Conservation (phyloP, 805 yeast species). For the Nakazawaea holstii region DNA sequence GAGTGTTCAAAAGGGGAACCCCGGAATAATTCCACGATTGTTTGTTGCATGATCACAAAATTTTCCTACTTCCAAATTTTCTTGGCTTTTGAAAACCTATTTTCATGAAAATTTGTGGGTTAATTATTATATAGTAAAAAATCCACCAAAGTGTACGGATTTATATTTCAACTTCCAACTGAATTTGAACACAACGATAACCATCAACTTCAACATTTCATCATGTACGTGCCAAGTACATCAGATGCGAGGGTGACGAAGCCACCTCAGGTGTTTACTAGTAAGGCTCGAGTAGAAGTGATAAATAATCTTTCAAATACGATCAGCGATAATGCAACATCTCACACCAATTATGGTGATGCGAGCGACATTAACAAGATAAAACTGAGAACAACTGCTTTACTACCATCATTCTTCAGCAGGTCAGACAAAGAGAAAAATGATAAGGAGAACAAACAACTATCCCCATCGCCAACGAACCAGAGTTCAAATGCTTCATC, state of each 20-base stretch:
- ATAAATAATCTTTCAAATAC: conserved; percentile 14
- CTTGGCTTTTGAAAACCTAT: background rate
- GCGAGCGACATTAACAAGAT: background rate
- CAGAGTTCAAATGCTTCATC: conserved; percentile 5
- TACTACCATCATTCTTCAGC: conserved; percentile 3
- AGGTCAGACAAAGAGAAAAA: conserved; percentile 1
- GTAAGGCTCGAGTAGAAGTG: conserved; percentile 20
- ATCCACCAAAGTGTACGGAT: too few relatives aligned
- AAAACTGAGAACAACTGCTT: conserved; percentile 1
- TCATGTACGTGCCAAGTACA: conserved; percentile 9
- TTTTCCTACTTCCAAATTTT: background rate
- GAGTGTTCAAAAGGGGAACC: background rate
- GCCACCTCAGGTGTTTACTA: conserved; percentile 19
- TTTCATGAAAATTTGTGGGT: background rate
- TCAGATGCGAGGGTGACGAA: conserved; percentile 5
- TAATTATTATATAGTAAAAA: too few relatives aligned
- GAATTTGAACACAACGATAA: background rate
- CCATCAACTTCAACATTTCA: background rate
- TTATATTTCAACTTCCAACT: too few relatives aligned
- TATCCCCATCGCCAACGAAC: background rate
- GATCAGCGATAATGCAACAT: background rate
- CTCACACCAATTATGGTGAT: background rate
- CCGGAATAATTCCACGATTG: conserved; percentile 9
- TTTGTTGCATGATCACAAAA: conserved; percentile 7
- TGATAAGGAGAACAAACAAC: conserved; percentile 8